A percentile compares a stretch with the other conserved stretches of the same genome.
Evolutionary conservation across 2,329 filamentous ascomycete species (phyloP).

Genomic region (Xylogone sp.): DNA sequence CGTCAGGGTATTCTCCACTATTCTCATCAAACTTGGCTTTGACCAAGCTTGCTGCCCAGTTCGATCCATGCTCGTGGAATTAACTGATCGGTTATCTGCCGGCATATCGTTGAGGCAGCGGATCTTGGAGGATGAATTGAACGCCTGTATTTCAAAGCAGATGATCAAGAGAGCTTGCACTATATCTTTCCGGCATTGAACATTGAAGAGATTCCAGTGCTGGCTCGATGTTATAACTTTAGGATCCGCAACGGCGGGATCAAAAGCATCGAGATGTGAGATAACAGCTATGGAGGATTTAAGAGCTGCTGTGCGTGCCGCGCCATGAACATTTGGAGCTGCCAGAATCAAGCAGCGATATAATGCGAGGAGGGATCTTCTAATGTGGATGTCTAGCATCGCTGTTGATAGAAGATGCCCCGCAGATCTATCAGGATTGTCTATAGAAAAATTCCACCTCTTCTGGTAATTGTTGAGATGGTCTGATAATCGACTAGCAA

Average conservation of each 20-base stretch:
- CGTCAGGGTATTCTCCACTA: slow-evolving; percentile 27
- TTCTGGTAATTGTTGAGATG: neutral
- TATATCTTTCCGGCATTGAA: slow-evolving; percentile 13
- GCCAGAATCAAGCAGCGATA: slow-evolving; percentile 7
- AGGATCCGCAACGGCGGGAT: slow-evolving; percentile 15
- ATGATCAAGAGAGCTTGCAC: slow-evolving; percentile 13
- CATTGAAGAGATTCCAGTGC: slow-evolving; percentile 17
- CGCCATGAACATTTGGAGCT: slow-evolving; percentile 6
- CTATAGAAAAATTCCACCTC: neutral
- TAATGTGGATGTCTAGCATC: slow-evolving; percentile 14
- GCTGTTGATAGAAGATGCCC: slow-evolving; percentile 11
- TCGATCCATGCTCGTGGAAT: neutral
- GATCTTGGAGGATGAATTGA: slow-evolving; percentile 3
- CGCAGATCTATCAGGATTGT: neutral
- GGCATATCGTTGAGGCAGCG: neutral
- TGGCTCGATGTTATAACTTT: slow-evolving; percentile 13
- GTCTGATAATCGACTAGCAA: neutral
- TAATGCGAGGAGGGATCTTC: slow-evolving; percentile 12
- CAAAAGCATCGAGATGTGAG: slow-evolving; percentile 16
- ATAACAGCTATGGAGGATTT: slow-evolving; percentile 14
- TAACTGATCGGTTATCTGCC: neutral
- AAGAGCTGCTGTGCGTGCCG: slow-evolving; percentile 13
- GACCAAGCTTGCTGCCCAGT: slow-evolving; percentile 7
- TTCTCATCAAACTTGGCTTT: slow-evolving; percentile 22
- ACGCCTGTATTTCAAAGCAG: slow-evolving; percentile 15